Evolutionary conservation across 2,329 filamentous ascomycete species (phyloP), one percentile per base, ranked within the genome.

Genomic region (Cladosporium colombiae): DNA sequence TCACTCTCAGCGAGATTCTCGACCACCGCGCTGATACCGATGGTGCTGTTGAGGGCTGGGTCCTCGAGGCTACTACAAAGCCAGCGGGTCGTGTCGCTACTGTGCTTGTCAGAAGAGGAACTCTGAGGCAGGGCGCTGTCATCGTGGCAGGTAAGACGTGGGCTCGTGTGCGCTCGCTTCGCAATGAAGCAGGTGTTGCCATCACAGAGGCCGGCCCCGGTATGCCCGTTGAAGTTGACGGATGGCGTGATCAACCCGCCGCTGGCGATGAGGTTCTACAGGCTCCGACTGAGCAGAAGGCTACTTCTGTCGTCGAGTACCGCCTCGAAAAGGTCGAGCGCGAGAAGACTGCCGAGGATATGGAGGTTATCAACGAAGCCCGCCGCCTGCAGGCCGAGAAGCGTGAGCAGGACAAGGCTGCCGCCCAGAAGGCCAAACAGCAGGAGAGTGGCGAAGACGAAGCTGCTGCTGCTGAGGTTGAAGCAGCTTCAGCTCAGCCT

Each of bases 41-140:
- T 68, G 91, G 92, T 23, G 85, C 87, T 75, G 92, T 90, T 8
- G 95, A 99, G 80, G 95, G 95, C 18, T 97, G 93, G 92, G 85
- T 99, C 21, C 85, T 99, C 6, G 95, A 99, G 81, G 92, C 92
- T 49, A 92, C 91, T 64, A 91, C 96, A 18, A 97, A 96, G 80
- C 86, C 87, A 21, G 86, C 89, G 46, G 95, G 95, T 46, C 91
- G 91, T 70, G 89, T 91, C 11, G 95, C 95, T 5, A 97, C 95
- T 0, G 86, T 97, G 1, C 88, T 99, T 6, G 89, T 99, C 62
- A 91, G 92, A 71, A 88, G 92, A 66, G 95, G 95, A 58, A 98
- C 93, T 0, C 83, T 99, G 49, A 87, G 88, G 7, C 83, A 85
- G 0, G 95, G 95, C 21, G 90, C 96, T 76, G 84, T 91, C 65